Percentiles rank a stretch among this genome's conserved stretches.
phyloP scores from a whole-genome alignment of 2,329 filamentous ascomycete genomes.

The Nannizzia gypsea region DNA sequence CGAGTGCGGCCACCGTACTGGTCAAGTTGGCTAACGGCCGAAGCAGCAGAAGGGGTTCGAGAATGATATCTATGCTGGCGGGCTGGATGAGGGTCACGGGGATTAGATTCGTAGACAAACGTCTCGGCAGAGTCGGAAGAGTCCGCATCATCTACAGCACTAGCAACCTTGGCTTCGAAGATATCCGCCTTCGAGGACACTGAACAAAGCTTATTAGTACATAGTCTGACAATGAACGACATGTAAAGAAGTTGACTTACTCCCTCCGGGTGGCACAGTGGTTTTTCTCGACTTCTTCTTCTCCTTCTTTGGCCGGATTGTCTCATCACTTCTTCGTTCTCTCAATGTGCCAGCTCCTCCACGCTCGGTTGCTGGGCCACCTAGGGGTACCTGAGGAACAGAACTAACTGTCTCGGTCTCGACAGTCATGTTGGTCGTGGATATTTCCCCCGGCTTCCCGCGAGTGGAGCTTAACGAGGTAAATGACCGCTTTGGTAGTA shows the following conservation, averaged over 20 bases:
- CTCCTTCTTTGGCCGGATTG: constrained; percentile 86
- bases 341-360: constrained; percentile 59
- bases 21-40: constrained; percentile 44
- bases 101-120: constrained; percentile 98
- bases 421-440: constrained; percentile 83
- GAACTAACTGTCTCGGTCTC: constrained; percentile 94
- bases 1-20: constrained; percentile 46
- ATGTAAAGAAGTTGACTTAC: constrained; percentile 11
- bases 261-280: constrained; percentile 26
- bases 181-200: constrained; percentile 94
- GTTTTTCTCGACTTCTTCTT: constrained; percentile 77
- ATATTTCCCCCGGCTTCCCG: constrained; percentile 59
- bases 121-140: constrained; percentile 97
- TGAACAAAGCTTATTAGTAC: constrained; percentile 32
- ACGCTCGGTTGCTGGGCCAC: constrained; percentile 47
- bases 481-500: constrained; percentile 55
- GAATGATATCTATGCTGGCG: constrained; percentile 74
- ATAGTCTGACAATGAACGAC: constrained; percentile 13
- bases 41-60: constrained; percentile 86
- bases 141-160: constrained; percentile 87
- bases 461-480: constrained; percentile 54
- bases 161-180: constrained; percentile 94
- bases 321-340: constrained; percentile 85
- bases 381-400: constrained; percentile 70
- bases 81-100: constrained; percentile 45